Base-by-base conservation (phyloP, 140 eudicot genomes). In the Erigeron philadelphicus region DNA sequence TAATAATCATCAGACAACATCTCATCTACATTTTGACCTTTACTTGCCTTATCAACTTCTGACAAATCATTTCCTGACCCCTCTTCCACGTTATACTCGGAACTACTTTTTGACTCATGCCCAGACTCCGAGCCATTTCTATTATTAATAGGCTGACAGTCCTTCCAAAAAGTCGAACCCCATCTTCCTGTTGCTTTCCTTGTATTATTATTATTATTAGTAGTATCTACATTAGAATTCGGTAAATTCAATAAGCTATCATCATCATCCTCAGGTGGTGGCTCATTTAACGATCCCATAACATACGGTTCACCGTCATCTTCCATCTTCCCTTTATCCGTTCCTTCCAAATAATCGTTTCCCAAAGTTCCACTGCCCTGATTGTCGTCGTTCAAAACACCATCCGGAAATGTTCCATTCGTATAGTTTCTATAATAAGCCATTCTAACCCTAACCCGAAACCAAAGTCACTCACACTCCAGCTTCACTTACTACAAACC, bases 1-100 rank as follows among this genome's bases (percentile, higher is more conserved):
- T 85, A 90, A 76, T 90, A 93, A 82, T 93, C 97, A 85, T 93
- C 97, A 70, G 99, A 93, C 83, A 87, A 72, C 94, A 92, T 92
- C 72, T 93, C 97, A 76, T 93, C 99, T 1, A 76, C 86, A 8
- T 77, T 73, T 72, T 77, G 85, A 64, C 80, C 81, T 46, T 73
- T 79, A 55, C 55, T 85, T 75, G 74, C 80, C 74, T 81, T 79
- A 2, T 76, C 84, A 49, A 64, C 75, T 58, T 82, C 86, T 54
- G 83, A 78, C 0, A 76, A 75, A 72, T 83, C 84, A 75, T 80
- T 83, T 19, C 72, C 86, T 6, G 81, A 80, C 56, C 80, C 90
- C 54, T 81, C 88, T 50, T 84, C 94, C 62, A 41, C 77, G 53
- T 81, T 85, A 74, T 76, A 86, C 15, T 76, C 95, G 5, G 95